These are phyloP conservation scores for Suhomyces sp. DNA, from an alignment of 805 yeast genomes.

Conservation along the genomic window DNA sequence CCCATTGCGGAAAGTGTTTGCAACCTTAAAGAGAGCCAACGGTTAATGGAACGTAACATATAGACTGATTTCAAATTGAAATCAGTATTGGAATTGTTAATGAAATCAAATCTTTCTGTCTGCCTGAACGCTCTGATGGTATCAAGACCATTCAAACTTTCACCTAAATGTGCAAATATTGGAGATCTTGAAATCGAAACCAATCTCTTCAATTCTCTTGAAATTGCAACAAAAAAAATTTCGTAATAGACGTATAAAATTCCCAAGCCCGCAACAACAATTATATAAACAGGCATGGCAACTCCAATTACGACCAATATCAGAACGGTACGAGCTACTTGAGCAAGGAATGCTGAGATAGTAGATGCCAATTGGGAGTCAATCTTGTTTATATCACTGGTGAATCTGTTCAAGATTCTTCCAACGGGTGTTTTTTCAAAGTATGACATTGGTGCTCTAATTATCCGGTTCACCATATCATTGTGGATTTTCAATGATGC, in stretches of 20 bases:
- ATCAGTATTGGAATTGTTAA: constrained; percentile 23
- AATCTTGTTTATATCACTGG: constrained; percentile 25
- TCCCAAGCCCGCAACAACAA: constrained; percentile 19
- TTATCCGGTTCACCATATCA: constrained; percentile 24
- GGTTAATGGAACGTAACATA: constrained; percentile 20
- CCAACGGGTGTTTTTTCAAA: constrained; percentile 33
- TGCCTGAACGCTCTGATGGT: constrained; percentile 27
- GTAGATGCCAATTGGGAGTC: constrained; percentile 24
- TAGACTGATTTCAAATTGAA: constrained; percentile 19
- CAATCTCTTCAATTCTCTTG: constrained; percentile 28
- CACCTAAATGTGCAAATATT: constrained; percentile 28
- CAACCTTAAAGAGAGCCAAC: constrained; percentile 29
- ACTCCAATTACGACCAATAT: constrained; percentile 23
- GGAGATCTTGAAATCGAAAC: constrained; percentile 26
- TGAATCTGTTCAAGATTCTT: constrained; percentile 28
- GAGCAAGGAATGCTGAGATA: constrained; percentile 17
- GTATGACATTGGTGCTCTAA: constrained; percentile 30
- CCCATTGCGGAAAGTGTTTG: constrained; percentile 24
- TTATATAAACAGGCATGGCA: constrained; percentile 25
- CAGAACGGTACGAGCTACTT: constrained; percentile 17
- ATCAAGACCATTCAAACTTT: constrained; percentile 28
- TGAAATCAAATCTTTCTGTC: constrained; percentile 20
- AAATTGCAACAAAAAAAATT: constrained; percentile 24
- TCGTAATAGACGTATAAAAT: constrained; percentile 24
- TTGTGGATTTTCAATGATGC: constrained; percentile 25